Evolutionary conservation across 495 filamentous ascomycete genomes (phyloP).

Genomic region (Filosporella fistucella): DNA sequence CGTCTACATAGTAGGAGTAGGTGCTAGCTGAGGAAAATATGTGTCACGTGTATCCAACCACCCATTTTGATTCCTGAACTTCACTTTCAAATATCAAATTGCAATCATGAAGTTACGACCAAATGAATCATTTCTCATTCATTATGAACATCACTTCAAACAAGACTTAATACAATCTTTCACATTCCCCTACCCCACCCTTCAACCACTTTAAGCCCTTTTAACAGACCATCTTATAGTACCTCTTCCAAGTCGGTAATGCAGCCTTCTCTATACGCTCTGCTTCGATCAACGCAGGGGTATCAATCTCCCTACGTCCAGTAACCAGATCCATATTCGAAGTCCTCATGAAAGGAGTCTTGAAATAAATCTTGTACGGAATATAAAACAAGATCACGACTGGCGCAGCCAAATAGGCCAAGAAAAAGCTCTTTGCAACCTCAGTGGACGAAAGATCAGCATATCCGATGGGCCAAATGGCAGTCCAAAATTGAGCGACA

Average conservation of each 20-base stretch:
- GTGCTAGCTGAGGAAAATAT: too few species aligned
- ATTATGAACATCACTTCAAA: too few species aligned
- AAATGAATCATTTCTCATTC: too few species aligned
- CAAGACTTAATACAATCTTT: too few species aligned
- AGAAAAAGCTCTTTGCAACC: conserved; percentile 66
- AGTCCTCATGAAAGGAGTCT: conserved; percentile 59
- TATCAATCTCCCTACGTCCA: conserved; percentile 82
- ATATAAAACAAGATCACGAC: conserved; percentile 75
- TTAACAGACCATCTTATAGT: conserved; percentile 52
- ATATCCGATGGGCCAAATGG: conserved; percentile 70
- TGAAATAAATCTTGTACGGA: conserved; percentile 72
- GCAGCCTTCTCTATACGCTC: conserved; percentile 65
- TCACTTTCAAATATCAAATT: too few species aligned
- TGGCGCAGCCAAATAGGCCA: conserved; percentile 76
- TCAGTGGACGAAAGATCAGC: conserved; percentile 32
- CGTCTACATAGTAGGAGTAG: too few species aligned
- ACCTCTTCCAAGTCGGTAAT: conserved; percentile 86
- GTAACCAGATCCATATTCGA: conserved; percentile 82
- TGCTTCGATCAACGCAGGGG: conserved; percentile 67
- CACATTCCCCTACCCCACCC: too few species aligned
- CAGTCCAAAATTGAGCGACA: conserved; percentile 91
- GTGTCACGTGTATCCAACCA: too few species aligned
- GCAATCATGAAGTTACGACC: too few species aligned
- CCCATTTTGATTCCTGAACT: too few species aligned
- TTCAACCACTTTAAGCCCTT: too few species aligned